A percentile compares a stretch with the other conserved stretches of the same genome.
Evolutionary conservation across 495 filamentous ascomycete species (phyloP).

Genomic region (Bacidia rubella): DNA sequence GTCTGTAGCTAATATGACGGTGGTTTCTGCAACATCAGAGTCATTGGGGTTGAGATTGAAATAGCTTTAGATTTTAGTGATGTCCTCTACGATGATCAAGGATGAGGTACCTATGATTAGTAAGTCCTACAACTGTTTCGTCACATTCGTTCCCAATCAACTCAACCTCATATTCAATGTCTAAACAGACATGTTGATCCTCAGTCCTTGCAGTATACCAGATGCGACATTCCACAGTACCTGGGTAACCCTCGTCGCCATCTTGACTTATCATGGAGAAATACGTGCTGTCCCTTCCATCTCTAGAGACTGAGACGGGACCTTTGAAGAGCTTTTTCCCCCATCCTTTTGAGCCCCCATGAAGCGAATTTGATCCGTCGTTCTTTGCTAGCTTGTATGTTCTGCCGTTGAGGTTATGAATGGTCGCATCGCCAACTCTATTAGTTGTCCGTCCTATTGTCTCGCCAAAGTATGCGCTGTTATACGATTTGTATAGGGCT

Average conservation of each 20-base stretch:
- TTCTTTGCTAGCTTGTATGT: slow-evolving; percentile 57
- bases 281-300: slow-evolving; percentile 61
- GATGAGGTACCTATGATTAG: slow-evolving; percentile 72
- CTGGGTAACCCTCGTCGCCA: slow-evolving; percentile 77
- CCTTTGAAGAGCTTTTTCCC: slow-evolving; percentile 73
- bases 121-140: slow-evolving; percentile 82
- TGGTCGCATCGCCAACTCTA: slow-evolving; percentile 58
- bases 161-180: slow-evolving; percentile 80
- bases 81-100: background rate
- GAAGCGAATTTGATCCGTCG: slow-evolving; percentile 64
- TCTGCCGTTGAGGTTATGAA: slow-evolving; percentile 59
- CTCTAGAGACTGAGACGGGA: slow-evolving; percentile 45
- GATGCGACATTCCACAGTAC: slow-evolving; percentile 63
- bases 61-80: slow-evolving; percentile 44
- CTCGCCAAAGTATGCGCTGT: slow-evolving; percentile 73
- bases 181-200: slow-evolving; percentile 52
- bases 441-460: slow-evolving; percentile 91
- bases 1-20: slow-evolving; percentile 54
- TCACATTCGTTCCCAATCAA: slow-evolving; percentile 60
- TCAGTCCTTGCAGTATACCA: slow-evolving; percentile 67
- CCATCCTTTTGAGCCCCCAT: slow-evolving; percentile 75
- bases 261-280: slow-evolving; percentile 62
- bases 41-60: slow-evolving; percentile 62
- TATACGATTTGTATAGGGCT: slow-evolving; percentile 56
- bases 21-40: slow-evolving; percentile 61